These are phyloP conservation scores for Ogataea hybrid DNA, from an alignment of 1,139 yeast species.

Conservation along the genomic window DNA sequence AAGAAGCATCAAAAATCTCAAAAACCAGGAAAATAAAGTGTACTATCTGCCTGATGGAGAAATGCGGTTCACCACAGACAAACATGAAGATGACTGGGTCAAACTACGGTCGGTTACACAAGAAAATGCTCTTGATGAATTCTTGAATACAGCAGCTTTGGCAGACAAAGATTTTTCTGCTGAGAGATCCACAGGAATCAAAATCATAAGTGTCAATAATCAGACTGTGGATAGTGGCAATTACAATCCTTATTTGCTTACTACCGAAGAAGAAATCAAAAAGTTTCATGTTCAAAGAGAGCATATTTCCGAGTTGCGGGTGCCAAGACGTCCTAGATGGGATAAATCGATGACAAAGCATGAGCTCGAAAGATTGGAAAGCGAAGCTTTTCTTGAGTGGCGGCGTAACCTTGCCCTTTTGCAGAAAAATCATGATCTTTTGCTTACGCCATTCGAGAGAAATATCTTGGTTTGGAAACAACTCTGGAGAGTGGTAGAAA, in stretches of 20 bases:
- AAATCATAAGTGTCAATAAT: constrained; percentile 75
- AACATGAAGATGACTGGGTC: constrained; percentile 85
- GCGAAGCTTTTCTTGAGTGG: constrained; percentile 91
- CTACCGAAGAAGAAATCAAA: constrained; percentile 63
- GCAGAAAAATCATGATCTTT: constrained; percentile 77
- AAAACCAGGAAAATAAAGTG: constrained; percentile 65
- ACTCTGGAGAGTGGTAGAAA: constrained; percentile 96
- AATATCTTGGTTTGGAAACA: constrained; percentile 98
- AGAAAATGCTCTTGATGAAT: constrained; percentile 91
- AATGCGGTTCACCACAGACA: constrained; percentile 78
- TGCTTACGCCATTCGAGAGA: constrained; percentile 95
- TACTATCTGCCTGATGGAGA: constrained; percentile 82
- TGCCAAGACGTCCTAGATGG: constrained; percentile 95
- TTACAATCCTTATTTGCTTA: constrained; percentile 49
- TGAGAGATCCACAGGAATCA: constrained; percentile 78
- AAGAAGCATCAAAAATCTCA: constrained; percentile 73
- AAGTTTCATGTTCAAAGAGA: constrained; percentile 66
- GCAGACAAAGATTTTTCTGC: constrained; percentile 98
- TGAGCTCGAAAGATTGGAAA: constrained; percentile 85
- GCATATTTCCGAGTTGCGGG: constrained; percentile 79
- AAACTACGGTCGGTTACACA: constrained; percentile 92
- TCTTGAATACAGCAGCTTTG: constrained; percentile 88
- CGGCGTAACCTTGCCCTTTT: constrained; percentile 82
- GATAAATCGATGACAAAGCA: constrained; percentile 62
- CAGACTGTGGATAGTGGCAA: constrained; percentile 42